Evolutionary conservation across 208 protist genomes (phyloP).

Genomic region (Leishmania lainsoni): DNA sequence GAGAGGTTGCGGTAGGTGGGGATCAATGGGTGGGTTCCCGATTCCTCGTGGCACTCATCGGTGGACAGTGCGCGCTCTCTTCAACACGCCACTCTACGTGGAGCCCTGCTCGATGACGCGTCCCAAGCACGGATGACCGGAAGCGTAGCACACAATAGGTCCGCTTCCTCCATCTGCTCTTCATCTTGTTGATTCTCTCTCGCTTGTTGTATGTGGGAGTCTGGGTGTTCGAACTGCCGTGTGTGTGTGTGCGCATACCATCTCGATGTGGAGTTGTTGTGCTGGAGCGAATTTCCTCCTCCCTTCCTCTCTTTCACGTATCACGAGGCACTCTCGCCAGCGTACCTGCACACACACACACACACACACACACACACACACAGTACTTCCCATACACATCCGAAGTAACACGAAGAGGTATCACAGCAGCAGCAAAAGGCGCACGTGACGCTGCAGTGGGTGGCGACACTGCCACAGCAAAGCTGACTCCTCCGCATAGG

Average conservation of each 20-base stretch:
- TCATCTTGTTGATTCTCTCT: neutral
- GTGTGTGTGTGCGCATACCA: slow-evolving; percentile 14
- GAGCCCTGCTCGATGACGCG: neutral
- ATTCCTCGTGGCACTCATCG: no score
- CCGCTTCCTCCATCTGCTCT: neutral
- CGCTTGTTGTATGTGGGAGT: neutral
- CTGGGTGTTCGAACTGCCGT: neutral
- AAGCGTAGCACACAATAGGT: neutral
- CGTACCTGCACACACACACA: neutral
- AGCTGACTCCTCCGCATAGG: neutral
- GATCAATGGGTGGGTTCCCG: no score
- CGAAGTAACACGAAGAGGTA: no score
- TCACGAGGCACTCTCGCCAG: neutral
- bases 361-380: no score
- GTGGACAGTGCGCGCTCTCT: no score
- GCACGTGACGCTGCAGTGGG: neutral
- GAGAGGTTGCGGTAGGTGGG: no score
- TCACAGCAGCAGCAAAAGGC: neutral
- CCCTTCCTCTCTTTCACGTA: neutral
- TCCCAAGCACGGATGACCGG: no score
- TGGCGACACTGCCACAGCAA: neutral
- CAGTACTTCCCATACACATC: neutral
- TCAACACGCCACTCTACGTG: neutral
- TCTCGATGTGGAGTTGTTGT: slow-evolving; percentile 2
- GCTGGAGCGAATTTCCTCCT: neutral